These are phyloP conservation scores for Epichloe bromicola DNA, from an alignment of 2,329 filamentous ascomycete species.

Conservation along the genomic window DNA sequence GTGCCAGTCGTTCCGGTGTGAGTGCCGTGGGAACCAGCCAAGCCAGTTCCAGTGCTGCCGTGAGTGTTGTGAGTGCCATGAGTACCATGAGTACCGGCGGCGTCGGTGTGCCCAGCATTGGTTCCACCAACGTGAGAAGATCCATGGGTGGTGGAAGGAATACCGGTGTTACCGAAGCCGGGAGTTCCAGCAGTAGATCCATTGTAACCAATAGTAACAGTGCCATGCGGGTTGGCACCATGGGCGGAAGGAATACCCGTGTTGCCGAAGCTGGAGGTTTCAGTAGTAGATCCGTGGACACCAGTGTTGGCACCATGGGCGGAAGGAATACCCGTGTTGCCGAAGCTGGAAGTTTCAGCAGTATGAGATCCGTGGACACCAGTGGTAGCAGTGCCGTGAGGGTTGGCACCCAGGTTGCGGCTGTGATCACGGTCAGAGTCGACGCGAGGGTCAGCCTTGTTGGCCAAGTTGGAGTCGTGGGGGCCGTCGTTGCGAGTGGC, in stretches of 20 bases:
- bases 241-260: no score
- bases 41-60: slow-evolving; percentile 8
- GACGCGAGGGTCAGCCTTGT: slow-evolving; percentile 39
- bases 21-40: not conserved
- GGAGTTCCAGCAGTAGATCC: no score
- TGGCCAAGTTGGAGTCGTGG: slow-evolving; percentile 31
- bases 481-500: slow-evolving; percentile 27
- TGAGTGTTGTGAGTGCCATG: slow-evolving; percentile 16
- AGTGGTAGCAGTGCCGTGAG: slow-evolving; percentile 12
- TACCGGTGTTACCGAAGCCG: no score
- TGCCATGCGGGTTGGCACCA: no score
- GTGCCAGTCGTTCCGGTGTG: not conserved
- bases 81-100: slow-evolving; percentile 8
- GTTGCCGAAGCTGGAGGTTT: not conserved
- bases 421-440: slow-evolving; percentile 37
- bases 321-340: slow-evolving; percentile 12
- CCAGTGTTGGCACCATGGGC: slow-evolving; percentile 14
- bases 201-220: no score
- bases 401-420: slow-evolving; percentile 19
- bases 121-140: no score
- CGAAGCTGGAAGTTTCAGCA: slow-evolving; percentile 5
- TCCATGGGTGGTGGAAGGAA: no score
- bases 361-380: not conserved
- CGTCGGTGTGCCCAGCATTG: no score
- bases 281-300: slow-evolving; percentile 1